phyloP scores from a whole-genome alignment of 352 stramenopile genomes.

The Pythium oligandrum region DNA sequence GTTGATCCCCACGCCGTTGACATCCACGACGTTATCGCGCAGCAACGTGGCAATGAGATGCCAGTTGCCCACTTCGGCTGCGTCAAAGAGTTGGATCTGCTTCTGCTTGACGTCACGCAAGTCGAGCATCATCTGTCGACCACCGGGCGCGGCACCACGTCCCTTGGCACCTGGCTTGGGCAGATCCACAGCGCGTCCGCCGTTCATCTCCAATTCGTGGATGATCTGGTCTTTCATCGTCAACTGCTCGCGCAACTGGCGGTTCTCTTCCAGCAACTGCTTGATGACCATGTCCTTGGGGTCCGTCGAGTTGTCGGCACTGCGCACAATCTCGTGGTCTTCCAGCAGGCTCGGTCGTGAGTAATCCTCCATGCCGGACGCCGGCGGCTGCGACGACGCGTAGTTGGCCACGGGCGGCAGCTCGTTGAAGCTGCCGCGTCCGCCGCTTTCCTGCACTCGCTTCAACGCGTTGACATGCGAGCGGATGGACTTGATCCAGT shows the following conservation, averaged over 20 bases:
- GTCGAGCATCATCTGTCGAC: constrained; percentile 70
- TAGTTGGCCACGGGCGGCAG: no score
- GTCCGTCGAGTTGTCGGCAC: constrained; percentile 73
- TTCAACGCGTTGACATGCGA: constrained; percentile 76
- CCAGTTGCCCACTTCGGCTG: constrained; percentile 78
- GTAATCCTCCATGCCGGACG: constrained; percentile 56
- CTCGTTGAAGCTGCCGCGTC: constrained; percentile 70
- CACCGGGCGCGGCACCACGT: constrained; percentile 38
- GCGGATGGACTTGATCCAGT: constrained; percentile 84
- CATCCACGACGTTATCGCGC: constrained; percentile 79
- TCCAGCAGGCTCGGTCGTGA: constrained; percentile 78
- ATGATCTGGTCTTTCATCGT: constrained; percentile 83
- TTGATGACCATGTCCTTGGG: constrained; percentile 87
- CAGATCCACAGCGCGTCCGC: constrained; percentile 22
- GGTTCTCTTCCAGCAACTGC: constrained; percentile 80
- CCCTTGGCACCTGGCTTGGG: constrained; percentile 28
- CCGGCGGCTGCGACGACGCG: constrained; percentile 20
- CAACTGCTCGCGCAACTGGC: constrained; percentile 67
- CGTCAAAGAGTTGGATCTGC: constrained; percentile 86
- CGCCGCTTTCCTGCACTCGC: constrained; percentile 31
- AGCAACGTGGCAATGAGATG: constrained; percentile 77
- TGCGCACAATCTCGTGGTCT: constrained; percentile 80
- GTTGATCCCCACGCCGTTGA: constrained; percentile 85
- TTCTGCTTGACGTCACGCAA: constrained; percentile 86
- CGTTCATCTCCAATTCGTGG: constrained; percentile 76